These are phyloP conservation scores for Eimeria acervulina DNA, from an alignment of 169 alveolate genomes.

Conservation along the genomic window DNA sequence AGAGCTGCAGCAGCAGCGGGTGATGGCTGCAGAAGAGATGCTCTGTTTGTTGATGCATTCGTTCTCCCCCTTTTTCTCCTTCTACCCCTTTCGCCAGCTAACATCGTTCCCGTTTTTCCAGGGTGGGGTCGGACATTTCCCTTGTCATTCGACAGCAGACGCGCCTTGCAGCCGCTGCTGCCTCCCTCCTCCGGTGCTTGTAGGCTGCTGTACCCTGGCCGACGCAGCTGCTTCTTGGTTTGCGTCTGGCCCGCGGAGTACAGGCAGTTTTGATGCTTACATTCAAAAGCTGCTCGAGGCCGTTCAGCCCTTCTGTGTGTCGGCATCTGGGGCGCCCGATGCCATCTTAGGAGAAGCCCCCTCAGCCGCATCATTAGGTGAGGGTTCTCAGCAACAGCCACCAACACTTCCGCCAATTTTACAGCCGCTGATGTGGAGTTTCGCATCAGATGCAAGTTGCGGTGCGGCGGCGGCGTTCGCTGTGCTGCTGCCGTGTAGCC, in stretches of 20 bases:
- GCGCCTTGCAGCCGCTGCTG: conserved; percentile 54
- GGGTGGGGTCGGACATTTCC: background rate
- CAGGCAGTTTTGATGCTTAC: conserved; percentile 50
- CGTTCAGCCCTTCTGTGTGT: conserved; percentile 50
- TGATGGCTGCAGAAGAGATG: background rate
- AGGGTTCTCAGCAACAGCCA: background rate
- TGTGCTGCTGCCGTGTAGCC: conserved; percentile 45
- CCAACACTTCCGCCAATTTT: conserved; percentile 39
- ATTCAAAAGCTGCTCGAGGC: conserved; percentile 16
- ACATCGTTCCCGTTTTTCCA: conserved; percentile 42
- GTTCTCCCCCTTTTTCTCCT: conserved; percentile 37
- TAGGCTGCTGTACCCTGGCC: conserved; percentile 30
- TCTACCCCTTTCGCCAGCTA: conserved; percentile 37
- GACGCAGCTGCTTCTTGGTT: conserved; percentile 76
- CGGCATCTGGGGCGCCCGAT: background rate
- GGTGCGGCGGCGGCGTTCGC: conserved; percentile 20
- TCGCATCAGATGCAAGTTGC: background rate
- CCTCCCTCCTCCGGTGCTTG: conserved; percentile 47
- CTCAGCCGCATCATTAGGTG: background rate
- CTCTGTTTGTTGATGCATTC: conserved; percentile 17
- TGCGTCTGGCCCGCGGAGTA: background rate
- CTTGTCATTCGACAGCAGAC: conserved; percentile 18
- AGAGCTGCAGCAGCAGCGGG: background rate
- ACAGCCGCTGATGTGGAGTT: conserved; percentile 45
- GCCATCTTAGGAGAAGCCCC: background rate